Base-by-base conservation (phyloP, 1,284 basidiomycete genomes). In the Cryptococcus sp. region DNA sequence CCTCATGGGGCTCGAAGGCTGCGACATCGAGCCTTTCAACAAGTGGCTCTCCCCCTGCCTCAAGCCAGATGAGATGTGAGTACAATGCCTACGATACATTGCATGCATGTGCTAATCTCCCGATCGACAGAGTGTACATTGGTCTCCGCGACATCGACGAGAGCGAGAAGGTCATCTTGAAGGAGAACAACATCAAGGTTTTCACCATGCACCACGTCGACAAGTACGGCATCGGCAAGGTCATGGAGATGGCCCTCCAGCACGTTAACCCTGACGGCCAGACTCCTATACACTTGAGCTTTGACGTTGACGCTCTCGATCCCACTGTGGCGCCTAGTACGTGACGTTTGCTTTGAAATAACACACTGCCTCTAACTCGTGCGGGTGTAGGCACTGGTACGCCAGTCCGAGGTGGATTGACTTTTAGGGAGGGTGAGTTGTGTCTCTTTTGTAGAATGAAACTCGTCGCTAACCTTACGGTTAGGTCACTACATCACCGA, bases 191-290 rank as follows among this genome's bases (percentile, higher is more conserved):
- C 56, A 97, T 99, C 82, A 92, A 90, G 76, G 89, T 87, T 11
- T 98, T 90, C 81, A 89, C 87, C 61, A 99, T 99, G 96, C 93
- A 98, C 79, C 91, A 98, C 64, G 88, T 99, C 53, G 96, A 99
- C 80, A 90, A 86, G 79, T 89, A 91, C 71, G 96, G 96, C 48
- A 98, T 99, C 64, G 95, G 91, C 28, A 85, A 86, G 70, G 90
- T 98, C 55, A 87, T 98, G 56, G 91, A 98, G 72, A 89, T 94
- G 89, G 96, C 94, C 36, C 80, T 98, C 61, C 89, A 96, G 73
- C 84, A 91, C 75, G 87, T 98, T 68, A 97, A 96, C 78, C 90
- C 91, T 16, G 81, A 84, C 56, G 81, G 88, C 61, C 82, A 87
- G 62, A 80, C 83, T 43, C 96, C 96, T 16, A 89, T 98, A 64